These are phyloP conservation scores for Leptoxyphium fumago DNA, from an alignment of 2,329 filamentous ascomycete species.

Conservation along the genomic window DNA sequence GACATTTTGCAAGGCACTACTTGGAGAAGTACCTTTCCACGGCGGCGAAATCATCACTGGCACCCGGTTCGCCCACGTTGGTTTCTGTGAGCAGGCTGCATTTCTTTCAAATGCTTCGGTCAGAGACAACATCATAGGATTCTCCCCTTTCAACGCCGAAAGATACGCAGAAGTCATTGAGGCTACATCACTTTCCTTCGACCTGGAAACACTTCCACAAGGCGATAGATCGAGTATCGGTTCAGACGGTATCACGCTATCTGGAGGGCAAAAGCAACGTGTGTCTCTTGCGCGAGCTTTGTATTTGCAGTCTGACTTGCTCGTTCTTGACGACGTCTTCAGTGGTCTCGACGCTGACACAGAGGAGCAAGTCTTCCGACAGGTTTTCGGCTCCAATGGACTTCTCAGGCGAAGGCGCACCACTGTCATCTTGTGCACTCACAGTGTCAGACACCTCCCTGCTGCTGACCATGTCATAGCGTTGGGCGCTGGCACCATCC, in stretches of 20 bases:
- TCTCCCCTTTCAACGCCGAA: not conserved
- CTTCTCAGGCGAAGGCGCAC: conserved; percentile 24
- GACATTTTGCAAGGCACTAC: not conserved
- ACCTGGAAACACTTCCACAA: not conserved
- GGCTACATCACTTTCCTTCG: not conserved
- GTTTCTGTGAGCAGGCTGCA: not conserved
- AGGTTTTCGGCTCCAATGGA: conserved; percentile 28
- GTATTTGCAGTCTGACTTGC: conserved; percentile 62
- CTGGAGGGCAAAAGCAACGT: conserved; percentile 72
- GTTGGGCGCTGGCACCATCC: conserved; percentile 6
- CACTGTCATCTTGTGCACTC: conserved; percentile 32
- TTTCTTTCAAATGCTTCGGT: not conserved
- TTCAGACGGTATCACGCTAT: conserved; percentile 36
- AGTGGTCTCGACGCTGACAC: conserved; percentile 51
- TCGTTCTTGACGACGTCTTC: conserved; percentile 74
- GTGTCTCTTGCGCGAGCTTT: conserved; percentile 66
- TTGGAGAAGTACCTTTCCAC: not conserved
- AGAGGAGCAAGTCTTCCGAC: conserved; percentile 26
- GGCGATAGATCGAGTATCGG: not conserved
- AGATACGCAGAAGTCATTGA: not conserved
- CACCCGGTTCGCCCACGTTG: not conserved
- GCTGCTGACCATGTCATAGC: conserved; percentile 29
- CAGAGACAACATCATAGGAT: not conserved
- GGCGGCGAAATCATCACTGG: not conserved
- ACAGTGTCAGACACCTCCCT: conserved; percentile 22